These are phyloP conservation scores for Capsella bursapastoris DNA, from an alignment of 345 rosid species.

Conservation along the genomic window DNA sequence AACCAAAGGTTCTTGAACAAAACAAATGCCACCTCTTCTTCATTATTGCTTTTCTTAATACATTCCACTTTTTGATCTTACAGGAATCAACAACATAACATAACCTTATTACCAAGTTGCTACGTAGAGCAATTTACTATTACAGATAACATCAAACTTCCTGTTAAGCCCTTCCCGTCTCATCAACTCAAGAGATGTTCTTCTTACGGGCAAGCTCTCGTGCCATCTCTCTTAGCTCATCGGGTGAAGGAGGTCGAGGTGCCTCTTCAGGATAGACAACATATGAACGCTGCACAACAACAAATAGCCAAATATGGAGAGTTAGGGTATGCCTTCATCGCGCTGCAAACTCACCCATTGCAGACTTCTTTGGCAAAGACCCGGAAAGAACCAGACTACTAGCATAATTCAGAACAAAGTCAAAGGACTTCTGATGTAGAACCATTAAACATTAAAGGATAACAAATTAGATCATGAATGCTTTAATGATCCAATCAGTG, in stretches of 20 bases:
- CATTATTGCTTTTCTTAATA: slow-evolving; percentile 2
- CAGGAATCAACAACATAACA: slow-evolving; percentile 18
- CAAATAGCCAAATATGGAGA: neutral
- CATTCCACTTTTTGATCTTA: slow-evolving; percentile 2
- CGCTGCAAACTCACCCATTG: neutral
- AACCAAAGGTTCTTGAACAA: slow-evolving; percentile 17
- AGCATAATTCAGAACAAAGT: neutral
- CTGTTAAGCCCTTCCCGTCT: neutral
- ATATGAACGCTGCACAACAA: slow-evolving; percentile 46
- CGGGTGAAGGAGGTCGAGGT: slow-evolving; percentile 55
- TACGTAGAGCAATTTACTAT: slow-evolving; percentile 2
- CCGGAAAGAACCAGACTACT: neutral
- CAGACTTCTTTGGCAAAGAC: neutral
- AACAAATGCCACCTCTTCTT: neutral
- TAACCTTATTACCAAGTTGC: slow-evolving; percentile 17
- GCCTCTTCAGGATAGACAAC: slow-evolving; percentile 53
- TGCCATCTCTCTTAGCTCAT: slow-evolving; percentile 61
- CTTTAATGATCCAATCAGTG: neutral
- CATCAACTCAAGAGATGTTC: slow-evolving; percentile 24
- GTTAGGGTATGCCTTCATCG: neutral
- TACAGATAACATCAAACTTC: neutral
- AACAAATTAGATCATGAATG: neutral
- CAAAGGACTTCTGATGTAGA: neutral
- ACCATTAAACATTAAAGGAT: neutral
- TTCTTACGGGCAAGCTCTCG: slow-evolving; percentile 57